These are phyloP conservation scores for Cyanidiococcus yangmingshanensis DNA, from an alignment of 23 red algal genomes.

Conservation along the genomic window DNA sequence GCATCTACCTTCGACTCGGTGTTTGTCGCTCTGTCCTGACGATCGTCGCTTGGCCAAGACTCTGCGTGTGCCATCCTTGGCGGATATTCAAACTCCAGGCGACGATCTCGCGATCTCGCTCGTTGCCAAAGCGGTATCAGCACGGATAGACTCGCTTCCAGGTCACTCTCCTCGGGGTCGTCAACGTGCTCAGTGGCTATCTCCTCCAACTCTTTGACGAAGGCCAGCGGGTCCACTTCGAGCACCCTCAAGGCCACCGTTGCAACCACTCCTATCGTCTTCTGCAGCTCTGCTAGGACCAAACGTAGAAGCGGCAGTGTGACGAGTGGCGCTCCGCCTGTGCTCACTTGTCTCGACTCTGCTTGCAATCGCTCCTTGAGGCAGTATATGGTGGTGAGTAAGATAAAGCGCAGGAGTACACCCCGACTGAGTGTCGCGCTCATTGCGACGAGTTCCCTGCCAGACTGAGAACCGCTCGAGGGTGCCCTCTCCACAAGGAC, in stretches of 20 bases:
- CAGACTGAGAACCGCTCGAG: no score
- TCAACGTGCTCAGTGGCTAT: background rate
- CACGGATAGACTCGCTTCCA: background rate
- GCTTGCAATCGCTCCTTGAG: background rate
- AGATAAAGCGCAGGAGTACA: background rate
- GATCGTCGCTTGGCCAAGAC: no score
- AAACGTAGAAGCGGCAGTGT: background rate
- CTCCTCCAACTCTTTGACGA: background rate
- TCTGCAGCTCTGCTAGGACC: background rate
- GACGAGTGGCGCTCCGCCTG: background rate
- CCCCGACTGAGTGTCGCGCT: no score
- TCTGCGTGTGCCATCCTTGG: no score
- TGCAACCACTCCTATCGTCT: background rate
- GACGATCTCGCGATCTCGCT: background rate
- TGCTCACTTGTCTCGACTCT: background rate
- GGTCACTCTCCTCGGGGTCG: background rate
- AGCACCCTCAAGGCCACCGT: background rate
- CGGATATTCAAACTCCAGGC: background rate
- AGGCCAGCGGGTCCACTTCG: background rate
- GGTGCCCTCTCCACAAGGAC: no score
- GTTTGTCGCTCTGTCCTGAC: background rate
- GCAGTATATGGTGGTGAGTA: background rate
- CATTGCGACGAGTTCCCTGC: no score
- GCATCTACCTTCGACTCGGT: background rate
- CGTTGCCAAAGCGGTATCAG: background rate